Percentiles rank a stretch among this genome's conserved stretches.
phyloP scores from a whole-genome alignment of 352 stramenopile genomes.

The Thalassiosira oceanica region DNA sequence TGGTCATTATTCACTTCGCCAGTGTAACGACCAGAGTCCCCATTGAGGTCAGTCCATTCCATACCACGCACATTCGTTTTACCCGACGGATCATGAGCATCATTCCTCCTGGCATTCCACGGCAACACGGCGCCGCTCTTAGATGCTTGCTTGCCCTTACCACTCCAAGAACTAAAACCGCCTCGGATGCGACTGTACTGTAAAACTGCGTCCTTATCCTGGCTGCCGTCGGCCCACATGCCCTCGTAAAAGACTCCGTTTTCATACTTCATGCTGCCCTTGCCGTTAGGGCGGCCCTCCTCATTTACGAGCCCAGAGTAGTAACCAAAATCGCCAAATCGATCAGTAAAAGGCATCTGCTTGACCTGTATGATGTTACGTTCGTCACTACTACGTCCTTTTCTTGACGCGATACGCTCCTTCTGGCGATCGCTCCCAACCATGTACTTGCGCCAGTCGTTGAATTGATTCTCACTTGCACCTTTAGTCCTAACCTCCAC shows the following conservation, averaged over 20 bases:
- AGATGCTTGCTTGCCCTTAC: conserved; percentile 35
- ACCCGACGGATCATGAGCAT: conserved; percentile 17
- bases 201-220: conserved; percentile 42
- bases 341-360: conserved; percentile 51
- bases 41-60: conserved; percentile 52
- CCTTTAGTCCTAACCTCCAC: too few relatives aligned
- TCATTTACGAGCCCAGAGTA: conserved; percentile 51
- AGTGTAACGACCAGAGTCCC: conserved; percentile 44
- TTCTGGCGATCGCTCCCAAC: not conserved
- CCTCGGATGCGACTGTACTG: conserved; percentile 45
- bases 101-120: conserved; percentile 48
- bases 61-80: conserved; percentile 50
- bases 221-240: conserved; percentile 39
- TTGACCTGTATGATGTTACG: conserved; percentile 17
- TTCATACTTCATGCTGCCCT: conserved; percentile 58
- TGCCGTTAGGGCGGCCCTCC: conserved; percentile 29
- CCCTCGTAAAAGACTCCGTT: conserved; percentile 53
- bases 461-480: too few relatives aligned
- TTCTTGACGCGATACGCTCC: not conserved
- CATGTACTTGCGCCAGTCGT: too few relatives aligned
- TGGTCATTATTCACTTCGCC: conserved; percentile 39
- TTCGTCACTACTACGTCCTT: not conserved
- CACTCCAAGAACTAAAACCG: conserved; percentile 45
- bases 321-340: conserved; percentile 39
- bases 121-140: conserved; percentile 40